Percentiles rank a stretch among this genome's conserved stretches.
Conservation (phyloP, 2,329 filamentous ascomycete genomes). For the Xylariaceae sp. region DNA sequence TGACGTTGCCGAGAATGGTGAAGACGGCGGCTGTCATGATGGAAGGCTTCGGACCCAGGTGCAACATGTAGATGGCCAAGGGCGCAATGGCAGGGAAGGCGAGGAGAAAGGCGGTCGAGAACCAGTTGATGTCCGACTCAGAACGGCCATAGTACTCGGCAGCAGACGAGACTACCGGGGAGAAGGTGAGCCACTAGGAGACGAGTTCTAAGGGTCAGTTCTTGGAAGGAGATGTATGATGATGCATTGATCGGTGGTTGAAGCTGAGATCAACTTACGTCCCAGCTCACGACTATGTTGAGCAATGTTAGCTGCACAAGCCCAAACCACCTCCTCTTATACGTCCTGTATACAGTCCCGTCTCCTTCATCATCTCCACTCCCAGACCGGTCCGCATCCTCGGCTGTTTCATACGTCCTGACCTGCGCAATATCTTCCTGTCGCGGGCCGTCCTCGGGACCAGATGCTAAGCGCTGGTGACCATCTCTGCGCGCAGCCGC, state of each 20-base stretch:
- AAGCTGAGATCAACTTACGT: slow-evolving; percentile 57
- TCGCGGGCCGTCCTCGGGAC: slow-evolving; percentile 15
- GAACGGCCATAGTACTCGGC: slow-evolving; percentile 70
- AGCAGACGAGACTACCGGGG: slow-evolving; percentile 70
- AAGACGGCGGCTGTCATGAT: slow-evolving; percentile 70
- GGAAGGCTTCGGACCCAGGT: slow-evolving; percentile 71
- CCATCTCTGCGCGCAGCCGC: slow-evolving; percentile 7
- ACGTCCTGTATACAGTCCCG: slow-evolving; percentile 36
- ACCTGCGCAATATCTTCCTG: background rate
- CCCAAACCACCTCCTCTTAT: slow-evolving; percentile 87
- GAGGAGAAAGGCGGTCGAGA: slow-evolving; percentile 82
- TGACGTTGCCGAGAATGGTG: slow-evolving; percentile 81
- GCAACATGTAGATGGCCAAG: slow-evolving; percentile 68
- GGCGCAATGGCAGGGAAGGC: slow-evolving; percentile 72
- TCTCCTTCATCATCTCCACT: slow-evolving; percentile 14
- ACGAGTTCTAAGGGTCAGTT: slow-evolving; percentile 4
- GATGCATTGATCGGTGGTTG: background rate
- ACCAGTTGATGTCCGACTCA: slow-evolving; percentile 82
- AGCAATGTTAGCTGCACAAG: slow-evolving; percentile 76
- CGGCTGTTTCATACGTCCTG: slow-evolving; percentile 9
- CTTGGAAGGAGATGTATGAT: no score
- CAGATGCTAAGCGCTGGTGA: slow-evolving; percentile 21
- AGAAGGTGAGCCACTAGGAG: slow-evolving; percentile 81
- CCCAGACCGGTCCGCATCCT: slow-evolving; percentile 11
- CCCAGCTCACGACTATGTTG: slow-evolving; percentile 93